Conservation (phyloP, 495 filamentous ascomycete species). For the Xylaria grammica region DNA sequence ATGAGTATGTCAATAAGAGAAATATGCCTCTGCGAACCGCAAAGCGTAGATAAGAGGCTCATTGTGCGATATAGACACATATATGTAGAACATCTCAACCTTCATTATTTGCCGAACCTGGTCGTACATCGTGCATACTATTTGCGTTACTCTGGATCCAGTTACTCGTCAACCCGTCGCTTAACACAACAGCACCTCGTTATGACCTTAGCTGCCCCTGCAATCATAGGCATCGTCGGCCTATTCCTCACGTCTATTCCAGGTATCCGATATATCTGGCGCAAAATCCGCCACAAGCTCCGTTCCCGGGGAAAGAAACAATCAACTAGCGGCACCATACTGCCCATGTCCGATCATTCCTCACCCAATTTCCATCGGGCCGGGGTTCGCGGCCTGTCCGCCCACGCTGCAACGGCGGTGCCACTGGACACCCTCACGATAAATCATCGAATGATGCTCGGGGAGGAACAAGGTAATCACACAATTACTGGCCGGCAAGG, state of each 20-base stretch:
- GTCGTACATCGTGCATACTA: neutral
- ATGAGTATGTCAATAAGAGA: too few relatives aligned
- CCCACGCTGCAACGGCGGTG: neutral
- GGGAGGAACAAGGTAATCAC: neutral
- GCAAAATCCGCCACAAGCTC: neutral
- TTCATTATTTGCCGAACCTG: neutral
- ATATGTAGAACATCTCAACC: neutral
- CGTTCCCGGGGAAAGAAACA: neutral
- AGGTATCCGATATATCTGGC: neutral
- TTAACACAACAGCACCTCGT: neutral
- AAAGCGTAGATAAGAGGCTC: neutral
- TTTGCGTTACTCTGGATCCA: neutral
- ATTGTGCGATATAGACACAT: neutral
- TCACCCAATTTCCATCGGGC: neutral
- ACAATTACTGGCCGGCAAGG: neutral
- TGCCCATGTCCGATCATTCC: neutral
- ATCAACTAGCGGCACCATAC: neutral
- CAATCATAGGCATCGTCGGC: neutral
- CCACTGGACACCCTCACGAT: neutral
- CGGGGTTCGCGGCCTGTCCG: neutral
- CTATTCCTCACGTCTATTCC: neutral
- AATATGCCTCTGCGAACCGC: too few relatives aligned
- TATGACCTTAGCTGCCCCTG: neutral
- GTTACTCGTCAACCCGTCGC: neutral
- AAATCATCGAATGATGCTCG: neutral